These are phyloP conservation scores for Cladophialophora bantiana DNA, from an alignment of 2,329 filamentous ascomycete genomes.

Conservation along the genomic window DNA sequence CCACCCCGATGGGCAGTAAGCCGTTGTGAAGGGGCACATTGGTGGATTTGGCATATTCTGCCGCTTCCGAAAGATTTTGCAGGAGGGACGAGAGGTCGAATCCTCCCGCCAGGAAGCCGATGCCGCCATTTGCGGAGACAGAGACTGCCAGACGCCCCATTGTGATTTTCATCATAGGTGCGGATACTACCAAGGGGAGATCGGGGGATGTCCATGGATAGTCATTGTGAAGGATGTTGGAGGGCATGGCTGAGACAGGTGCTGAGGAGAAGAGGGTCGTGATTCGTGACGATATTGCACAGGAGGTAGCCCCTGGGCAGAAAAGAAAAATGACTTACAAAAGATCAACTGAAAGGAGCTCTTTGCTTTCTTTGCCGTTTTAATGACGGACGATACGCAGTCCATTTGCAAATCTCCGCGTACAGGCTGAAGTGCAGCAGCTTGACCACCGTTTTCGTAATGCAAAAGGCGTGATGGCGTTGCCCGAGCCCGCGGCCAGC, in stretches of 20 bases:
- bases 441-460: background rate
- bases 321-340: background rate
- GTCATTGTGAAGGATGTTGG: slow-evolving; percentile 35
- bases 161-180: slow-evolving; percentile 73
- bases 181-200: slow-evolving; percentile 65
- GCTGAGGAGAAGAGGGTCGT: background rate
- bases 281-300: background rate
- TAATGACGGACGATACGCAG: background rate
- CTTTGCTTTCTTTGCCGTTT: background rate
- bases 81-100: slow-evolving; percentile 51
- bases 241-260: slow-evolving; percentile 18
- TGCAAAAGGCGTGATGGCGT: background rate
- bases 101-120: slow-evolving; percentile 66
- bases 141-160: slow-evolving; percentile 64
- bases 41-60: slow-evolving; percentile 38
- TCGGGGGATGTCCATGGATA: slow-evolving; percentile 64
- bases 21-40: slow-evolving; percentile 26
- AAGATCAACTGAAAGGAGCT: background rate
- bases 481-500: slow-evolving; percentile 1
- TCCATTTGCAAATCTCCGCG: background rate
- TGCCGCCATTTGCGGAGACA: slow-evolving; percentile 62
- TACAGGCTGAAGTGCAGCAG: background rate
- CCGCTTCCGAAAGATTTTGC: slow-evolving; percentile 43
- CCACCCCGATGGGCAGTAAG: slow-evolving; percentile 50
- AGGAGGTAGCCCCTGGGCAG: background rate